These are phyloP conservation scores for Rhynchosporium secalis DNA, from an alignment of 2,329 filamentous ascomycete species.

Conservation along the genomic window DNA sequence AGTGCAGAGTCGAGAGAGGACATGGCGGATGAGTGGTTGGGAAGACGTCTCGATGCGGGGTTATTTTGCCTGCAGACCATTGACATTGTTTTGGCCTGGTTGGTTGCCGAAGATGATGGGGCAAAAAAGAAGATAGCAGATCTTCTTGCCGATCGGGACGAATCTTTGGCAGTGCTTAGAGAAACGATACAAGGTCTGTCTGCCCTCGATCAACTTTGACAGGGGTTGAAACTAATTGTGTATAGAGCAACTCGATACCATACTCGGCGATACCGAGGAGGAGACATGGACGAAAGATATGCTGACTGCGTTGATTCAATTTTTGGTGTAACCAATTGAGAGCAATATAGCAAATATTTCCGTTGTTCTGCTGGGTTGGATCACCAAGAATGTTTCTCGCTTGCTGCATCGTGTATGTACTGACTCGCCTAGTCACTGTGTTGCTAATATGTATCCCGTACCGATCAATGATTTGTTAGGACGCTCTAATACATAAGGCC, in stretches of 20 bases:
- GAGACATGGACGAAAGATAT: slow-evolving; percentile 60
- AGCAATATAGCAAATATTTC: slow-evolving; percentile 10
- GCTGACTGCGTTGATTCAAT: slow-evolving; percentile 59
- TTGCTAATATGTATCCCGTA: neutral
- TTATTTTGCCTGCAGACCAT: slow-evolving; percentile 80
- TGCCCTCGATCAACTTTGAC: neutral
- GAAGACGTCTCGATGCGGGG: slow-evolving; percentile 76
- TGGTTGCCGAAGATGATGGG: slow-evolving; percentile 83
- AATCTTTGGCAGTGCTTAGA: slow-evolving; percentile 62
- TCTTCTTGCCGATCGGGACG: slow-evolving; percentile 67
- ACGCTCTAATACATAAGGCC: neutral
- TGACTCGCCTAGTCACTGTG: neutral
- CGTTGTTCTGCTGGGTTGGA: too few relatives aligned
- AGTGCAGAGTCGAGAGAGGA: slow-evolving; percentile 60
- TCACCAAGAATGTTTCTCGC: too few relatives aligned
- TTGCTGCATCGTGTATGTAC: neutral
- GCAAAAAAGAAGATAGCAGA: slow-evolving; percentile 64
- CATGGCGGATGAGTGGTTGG: slow-evolving; percentile 70
- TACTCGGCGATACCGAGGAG: slow-evolving; percentile 55
- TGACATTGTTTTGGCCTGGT: slow-evolving; percentile 85
- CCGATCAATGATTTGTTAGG: neutral
- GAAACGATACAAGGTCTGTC: slow-evolving; percentile 62
- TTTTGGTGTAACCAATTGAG: slow-evolving; percentile 41
- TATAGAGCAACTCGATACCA: slow-evolving; percentile 60
- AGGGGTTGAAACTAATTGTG: slow-evolving; percentile 24